phyloP scores from a whole-genome alignment of 2,329 filamentous ascomycete genomes.

The Diaporthe caulivora region DNA sequence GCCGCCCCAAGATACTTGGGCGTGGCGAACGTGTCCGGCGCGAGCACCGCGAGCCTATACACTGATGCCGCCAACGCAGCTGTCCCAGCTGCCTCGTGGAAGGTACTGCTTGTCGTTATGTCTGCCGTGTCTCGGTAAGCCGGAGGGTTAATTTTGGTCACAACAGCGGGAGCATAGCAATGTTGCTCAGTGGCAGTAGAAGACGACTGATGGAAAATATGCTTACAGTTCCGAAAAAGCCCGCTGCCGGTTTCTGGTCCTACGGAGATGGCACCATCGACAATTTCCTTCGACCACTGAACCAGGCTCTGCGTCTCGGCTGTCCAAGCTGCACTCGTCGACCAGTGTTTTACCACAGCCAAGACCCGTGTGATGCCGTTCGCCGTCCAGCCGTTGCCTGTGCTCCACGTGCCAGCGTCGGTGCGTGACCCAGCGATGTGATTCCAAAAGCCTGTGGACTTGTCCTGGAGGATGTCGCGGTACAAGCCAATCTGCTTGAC shows the following conservation, averaged over 20 bases:
- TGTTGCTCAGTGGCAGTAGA: not conserved
- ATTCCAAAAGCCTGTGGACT: not conserved
- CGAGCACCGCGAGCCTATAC: not conserved
- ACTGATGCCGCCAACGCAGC: conserved; percentile 1
- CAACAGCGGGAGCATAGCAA: not conserved
- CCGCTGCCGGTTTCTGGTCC: not conserved
- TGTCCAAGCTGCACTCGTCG: not conserved
- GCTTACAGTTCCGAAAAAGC: not conserved
- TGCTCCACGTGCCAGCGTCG: conserved; percentile 5
- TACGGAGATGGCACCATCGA: not conserved
- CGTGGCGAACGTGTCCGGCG: not conserved
- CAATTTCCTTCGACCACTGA: not conserved
- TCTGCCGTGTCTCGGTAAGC: not conserved
- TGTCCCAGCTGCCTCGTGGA: not conserved
- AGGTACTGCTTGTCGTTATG: conserved; percentile 2
- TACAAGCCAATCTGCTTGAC: conserved; percentile 1
- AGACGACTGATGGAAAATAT: not conserved
- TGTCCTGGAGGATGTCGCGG: not conserved
- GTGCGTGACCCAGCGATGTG: conserved; percentile 1
- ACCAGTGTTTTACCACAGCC: not conserved
- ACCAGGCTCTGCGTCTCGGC: not conserved
- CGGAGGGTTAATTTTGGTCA: not conserved
- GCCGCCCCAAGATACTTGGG: not conserved
- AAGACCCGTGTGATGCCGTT: conserved; percentile 6
- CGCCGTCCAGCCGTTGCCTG: not conserved